Conservation (phyloP, 139 green algal genomes). For the Volvox reticuliferus region DNA sequence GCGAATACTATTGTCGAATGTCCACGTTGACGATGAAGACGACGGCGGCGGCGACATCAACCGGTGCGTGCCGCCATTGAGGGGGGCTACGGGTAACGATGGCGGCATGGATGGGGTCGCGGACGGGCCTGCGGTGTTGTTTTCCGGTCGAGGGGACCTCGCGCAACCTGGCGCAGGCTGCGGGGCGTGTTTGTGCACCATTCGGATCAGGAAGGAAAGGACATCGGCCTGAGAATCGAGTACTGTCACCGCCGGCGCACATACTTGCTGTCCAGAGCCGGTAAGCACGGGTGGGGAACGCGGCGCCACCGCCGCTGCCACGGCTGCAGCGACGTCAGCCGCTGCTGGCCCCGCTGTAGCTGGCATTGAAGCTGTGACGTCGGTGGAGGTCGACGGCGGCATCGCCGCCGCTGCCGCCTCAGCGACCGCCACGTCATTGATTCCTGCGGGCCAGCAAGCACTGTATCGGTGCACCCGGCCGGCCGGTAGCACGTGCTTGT, state of each 20-base stretch:
- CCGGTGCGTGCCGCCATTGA: too few relatives aligned
- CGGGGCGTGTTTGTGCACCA: background rate
- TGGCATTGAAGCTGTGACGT: background rate
- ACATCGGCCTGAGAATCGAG: background rate
- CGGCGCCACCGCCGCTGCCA: background rate
- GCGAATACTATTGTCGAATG: background rate
- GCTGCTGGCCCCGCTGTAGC: too few relatives aligned
- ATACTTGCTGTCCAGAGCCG: background rate
- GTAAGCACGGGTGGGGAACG: background rate
- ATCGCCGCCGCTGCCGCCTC: background rate
- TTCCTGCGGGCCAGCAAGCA: background rate
- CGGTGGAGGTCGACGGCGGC: background rate
- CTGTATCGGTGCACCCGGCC: conserved; percentile 33
- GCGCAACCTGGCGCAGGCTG: too few relatives aligned
- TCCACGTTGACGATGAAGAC: background rate
- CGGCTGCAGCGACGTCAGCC: background rate
- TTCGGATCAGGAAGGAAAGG: background rate
- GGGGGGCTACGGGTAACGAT: too few relatives aligned
- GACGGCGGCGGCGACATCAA: background rate
- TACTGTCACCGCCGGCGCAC: background rate
- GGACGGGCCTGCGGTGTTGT: too few relatives aligned
- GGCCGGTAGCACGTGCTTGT: conserved; percentile 34
- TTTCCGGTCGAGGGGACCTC: too few relatives aligned
- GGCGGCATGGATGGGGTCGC: too few relatives aligned
- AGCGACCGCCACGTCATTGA: background rate